Conservation (phyloP, 208 protist species). For the Trypanosoma congolense region DNA sequence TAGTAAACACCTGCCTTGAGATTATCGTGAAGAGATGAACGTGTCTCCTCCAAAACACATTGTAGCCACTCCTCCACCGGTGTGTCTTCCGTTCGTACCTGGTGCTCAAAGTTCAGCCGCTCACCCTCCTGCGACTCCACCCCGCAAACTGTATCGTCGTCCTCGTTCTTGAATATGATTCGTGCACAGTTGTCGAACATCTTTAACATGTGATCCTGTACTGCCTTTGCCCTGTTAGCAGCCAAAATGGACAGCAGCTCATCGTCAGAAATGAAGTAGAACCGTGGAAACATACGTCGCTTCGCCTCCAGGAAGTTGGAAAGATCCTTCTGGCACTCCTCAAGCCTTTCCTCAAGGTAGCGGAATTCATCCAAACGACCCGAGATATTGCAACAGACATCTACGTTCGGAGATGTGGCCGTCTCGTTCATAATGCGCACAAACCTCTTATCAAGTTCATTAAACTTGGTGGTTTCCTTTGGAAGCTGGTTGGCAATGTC, state of each 20-base stretch:
- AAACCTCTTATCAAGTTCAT: slow-evolving; percentile 96
- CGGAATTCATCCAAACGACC: slow-evolving; percentile 92
- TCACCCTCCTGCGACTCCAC: slow-evolving; percentile 97
- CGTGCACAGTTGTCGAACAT: slow-evolving; percentile 97
- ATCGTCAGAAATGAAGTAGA: slow-evolving; percentile 99
- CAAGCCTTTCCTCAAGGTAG: slow-evolving; percentile 91
- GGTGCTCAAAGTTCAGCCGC: slow-evolving; percentile 85
- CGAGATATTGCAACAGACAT: slow-evolving; percentile 87
- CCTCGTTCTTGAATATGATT: slow-evolving; percentile 93
- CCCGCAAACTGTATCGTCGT: slow-evolving; percentile 90
- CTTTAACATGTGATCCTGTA: slow-evolving; percentile 99
- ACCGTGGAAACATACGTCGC: slow-evolving; percentile 96
- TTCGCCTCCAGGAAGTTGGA: slow-evolving; percentile 98
- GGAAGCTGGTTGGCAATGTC: slow-evolving; percentile 98
- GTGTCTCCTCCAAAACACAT: slow-evolving; percentile 93
- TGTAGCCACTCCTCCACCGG: slow-evolving; percentile 98
- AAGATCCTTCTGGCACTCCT: slow-evolving; percentile 98
- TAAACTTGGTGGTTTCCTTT: slow-evolving; percentile 97
- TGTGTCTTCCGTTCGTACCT: slow-evolving; percentile 83
- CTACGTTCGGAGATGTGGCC: slow-evolving; percentile 88
- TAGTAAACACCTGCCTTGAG: slow-evolving; percentile 97
- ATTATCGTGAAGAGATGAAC: slow-evolving; percentile 88
- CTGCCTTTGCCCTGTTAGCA: slow-evolving; percentile 87
- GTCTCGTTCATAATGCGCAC: slow-evolving; percentile 97
- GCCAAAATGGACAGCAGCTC: slow-evolving; percentile 98